Percentiles rank a stretch among this genome's conserved stretches.
phyloP scores from a whole-genome alignment of 768 basidiomycete genomes.

The Trametes villosa region DNA sequence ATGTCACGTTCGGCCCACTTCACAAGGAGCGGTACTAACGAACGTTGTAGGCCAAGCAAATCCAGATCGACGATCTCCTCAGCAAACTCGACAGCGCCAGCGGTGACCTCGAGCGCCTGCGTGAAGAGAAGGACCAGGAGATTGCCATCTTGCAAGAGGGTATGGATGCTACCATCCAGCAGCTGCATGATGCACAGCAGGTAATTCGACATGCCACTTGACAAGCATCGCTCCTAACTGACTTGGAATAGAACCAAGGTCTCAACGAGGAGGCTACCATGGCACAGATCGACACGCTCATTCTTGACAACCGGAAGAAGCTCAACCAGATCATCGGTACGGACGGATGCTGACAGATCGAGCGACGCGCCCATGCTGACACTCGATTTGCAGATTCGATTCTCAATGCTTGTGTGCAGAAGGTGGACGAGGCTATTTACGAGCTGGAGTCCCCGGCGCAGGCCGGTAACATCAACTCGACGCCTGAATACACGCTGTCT shows the following conservation, averaged over 20 bases:
- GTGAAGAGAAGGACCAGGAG: slow-evolving; percentile 98
- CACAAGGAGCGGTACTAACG: too few species aligned
- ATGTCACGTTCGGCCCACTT: too few species aligned
- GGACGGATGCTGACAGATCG: too few species aligned
- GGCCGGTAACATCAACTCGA: slow-evolving; percentile 94
- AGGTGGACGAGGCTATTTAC: slow-evolving; percentile 96
- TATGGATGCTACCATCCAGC: slow-evolving; percentile 89
- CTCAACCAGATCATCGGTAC: slow-evolving; percentile 94
- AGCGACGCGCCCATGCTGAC: too few species aligned
- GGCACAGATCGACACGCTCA: slow-evolving; percentile 96
- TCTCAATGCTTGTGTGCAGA: slow-evolving; percentile 93
- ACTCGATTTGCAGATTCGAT: slow-evolving; percentile 77
- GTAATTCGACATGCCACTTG: too few species aligned
- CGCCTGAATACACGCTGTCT: slow-evolving; percentile 96
- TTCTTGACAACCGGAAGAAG: slow-evolving; percentile 96
- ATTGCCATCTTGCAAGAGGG: slow-evolving; percentile 94
- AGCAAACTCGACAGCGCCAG: slow-evolving; percentile 75
- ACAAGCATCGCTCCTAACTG: neutral
- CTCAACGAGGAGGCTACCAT: slow-evolving; percentile 84
- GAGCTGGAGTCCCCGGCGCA: slow-evolving; percentile 96
- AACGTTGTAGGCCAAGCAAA: slow-evolving; percentile 79
- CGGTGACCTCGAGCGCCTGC: slow-evolving; percentile 76
- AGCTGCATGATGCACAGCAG: slow-evolving; percentile 85
- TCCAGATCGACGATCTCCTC: slow-evolving; percentile 93
- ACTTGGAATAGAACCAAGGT: neutral